These are phyloP conservation scores for Paramecium bursaria DNA, from an alignment of 73 alveolate genomes.

Conservation along the genomic window DNA sequence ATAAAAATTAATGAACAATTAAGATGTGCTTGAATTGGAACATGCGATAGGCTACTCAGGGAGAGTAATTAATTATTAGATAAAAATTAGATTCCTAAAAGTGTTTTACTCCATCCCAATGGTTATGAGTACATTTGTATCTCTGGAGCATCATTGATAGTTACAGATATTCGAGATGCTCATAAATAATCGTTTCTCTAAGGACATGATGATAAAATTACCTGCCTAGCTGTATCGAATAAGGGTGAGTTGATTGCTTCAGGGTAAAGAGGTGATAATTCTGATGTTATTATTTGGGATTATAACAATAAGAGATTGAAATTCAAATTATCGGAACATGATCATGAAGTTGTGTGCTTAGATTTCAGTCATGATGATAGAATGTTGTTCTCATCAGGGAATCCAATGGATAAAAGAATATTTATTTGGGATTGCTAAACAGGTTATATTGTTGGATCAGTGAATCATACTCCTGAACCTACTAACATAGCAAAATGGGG, in stretches of 20 bases:
- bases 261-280: constrained; percentile 95
- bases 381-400: constrained; percentile 89
- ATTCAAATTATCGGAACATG: constrained; percentile 94
- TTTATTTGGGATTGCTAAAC: constrained; percentile 95
- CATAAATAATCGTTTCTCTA: constrained; percentile 91
- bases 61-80: constrained; percentile 26
- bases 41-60: constrained; percentile 97
- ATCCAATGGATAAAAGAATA: constrained; percentile 90
- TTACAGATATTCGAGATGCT: constrained; percentile 94
- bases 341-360: constrained; percentile 90
- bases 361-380: constrained; percentile 94
- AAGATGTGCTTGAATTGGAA: constrained; percentile 89
- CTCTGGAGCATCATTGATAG: constrained; percentile 93
- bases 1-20: constrained; percentile 39
- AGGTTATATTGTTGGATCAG: constrained; percentile 79
- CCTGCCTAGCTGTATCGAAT: constrained; percentile 90
- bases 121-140: constrained; percentile 85
- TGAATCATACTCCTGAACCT: constrained; percentile 81
- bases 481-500: constrained; percentile 91
- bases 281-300: constrained; percentile 97
- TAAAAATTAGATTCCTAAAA: constrained; percentile 72
- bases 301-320: constrained; percentile 78
- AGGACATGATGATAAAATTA: constrained; percentile 96
- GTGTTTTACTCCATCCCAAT: constrained; percentile 93
- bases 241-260: constrained; percentile 90